Evolutionary conservation across 1,139 yeast species (phyloP), one percentile per base, ranked within the genome.

Genomic region (Blastobotrys capitulatus): DNA sequence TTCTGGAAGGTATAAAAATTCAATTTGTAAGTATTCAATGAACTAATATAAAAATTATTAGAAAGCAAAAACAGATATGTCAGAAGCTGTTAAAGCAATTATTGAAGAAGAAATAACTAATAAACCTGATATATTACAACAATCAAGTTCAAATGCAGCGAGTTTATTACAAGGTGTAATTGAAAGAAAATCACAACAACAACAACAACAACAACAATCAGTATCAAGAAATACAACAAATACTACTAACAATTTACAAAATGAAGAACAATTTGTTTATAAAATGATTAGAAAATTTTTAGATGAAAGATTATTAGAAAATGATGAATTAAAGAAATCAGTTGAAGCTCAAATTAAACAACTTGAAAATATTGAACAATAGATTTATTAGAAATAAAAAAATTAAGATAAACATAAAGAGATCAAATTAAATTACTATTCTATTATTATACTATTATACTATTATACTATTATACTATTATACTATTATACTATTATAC

Each of bases 21-120:
- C 7, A 15, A 5, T 53, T 20, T 22, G 25, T 5, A 22, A 22
- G 4, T 22, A 4, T 5, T 7, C 25, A 22, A 22, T 22, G 4
- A 5, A 5, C 7, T 22, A 22, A 22, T 5, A 22, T 4, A 22
- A 7, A 22, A 22, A 5, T 22, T 22, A 22, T 10, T 38, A 62
- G 62, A 55, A 59, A 22, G 53, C 57, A 3, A 52, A 60, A 34
- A 50, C 47, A 2, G 56, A 53, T 5, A 53, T 65, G 18, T 38
- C 53, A 16, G 49, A 46, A 25, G 59, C 60, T 9, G 61, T 65
- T 29, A 55, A 57, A 42, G 46, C 51, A 2, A 57, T 61, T n/a
- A 64, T 62, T 1, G 66, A 61, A 42, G 55, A 55, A 6, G 64
- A 64, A 46, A 59, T 62, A 3, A 50, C 45, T 34, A 57, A 53